Evolutionary conservation across 208 protist species (phyloP).

Genomic region (Acanthamoeba sp.): DNA sequence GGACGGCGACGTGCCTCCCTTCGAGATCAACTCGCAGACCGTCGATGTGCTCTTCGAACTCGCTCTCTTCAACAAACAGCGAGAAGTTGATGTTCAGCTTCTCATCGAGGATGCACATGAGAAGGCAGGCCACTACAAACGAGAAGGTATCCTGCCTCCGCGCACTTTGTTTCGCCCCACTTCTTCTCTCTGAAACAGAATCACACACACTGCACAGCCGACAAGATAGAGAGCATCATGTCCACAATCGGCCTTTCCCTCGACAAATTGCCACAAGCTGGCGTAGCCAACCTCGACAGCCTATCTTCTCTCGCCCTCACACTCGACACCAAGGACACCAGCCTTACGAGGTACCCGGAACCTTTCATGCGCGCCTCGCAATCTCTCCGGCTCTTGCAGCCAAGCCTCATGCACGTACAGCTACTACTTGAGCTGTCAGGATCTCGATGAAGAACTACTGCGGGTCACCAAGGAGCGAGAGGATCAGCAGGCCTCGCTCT

Average conservation of each 20-base stretch:
- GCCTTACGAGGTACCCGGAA: not conserved
- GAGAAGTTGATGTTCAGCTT: not conserved
- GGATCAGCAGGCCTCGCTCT: not conserved
- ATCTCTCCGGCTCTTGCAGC: not conserved
- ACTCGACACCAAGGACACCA: constrained; percentile 45
- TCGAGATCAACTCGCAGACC: constrained; percentile 43
- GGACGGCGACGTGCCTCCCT: not conserved
- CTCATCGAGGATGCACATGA: constrained; percentile 19
- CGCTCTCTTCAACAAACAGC: constrained; percentile 8
- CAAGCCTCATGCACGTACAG: not conserved
- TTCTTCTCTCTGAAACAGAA: too few species aligned
- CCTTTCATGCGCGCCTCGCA: not conserved
- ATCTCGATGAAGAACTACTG: constrained; percentile 31
- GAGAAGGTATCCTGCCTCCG: not conserved
- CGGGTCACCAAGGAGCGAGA: not conserved
- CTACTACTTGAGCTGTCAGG: not conserved
- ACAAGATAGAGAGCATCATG: constrained; percentile 46
- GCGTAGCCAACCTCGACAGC: not conserved
- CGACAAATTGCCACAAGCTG: not conserved
- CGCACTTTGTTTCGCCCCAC: not conserved
- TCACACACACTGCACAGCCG: not conserved
- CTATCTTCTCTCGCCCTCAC: constrained; percentile 33
- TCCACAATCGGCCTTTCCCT: not conserved
- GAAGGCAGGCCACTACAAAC: not conserved
- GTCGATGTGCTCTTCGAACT: constrained; percentile 37